Evolutionary conservation across 2,329 filamentous ascomycete genomes (phyloP), one percentile per base, ranked within the genome.

Genomic region (Hypoxylon sp.): DNA sequence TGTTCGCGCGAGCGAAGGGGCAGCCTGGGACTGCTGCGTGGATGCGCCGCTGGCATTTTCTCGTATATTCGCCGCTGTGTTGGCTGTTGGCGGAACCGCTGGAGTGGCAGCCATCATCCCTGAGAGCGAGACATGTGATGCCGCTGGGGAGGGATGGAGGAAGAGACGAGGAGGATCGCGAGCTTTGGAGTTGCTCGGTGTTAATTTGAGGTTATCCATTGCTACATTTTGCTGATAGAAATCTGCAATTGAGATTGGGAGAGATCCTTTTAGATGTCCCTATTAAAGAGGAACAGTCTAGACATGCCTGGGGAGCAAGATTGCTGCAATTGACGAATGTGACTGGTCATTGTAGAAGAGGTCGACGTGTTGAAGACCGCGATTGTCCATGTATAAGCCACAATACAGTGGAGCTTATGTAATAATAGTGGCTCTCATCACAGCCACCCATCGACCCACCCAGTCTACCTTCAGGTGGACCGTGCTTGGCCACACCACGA

Each of bases 111-210:
- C 76, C 56, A 81, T 77, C 52, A 81, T 80, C 29, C 84, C 83
- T 5, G 86, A 81, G 26, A 93, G 83, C 33, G 91, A 91, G 57
- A 87, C 86, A 82, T 89, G 88, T 37, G 91, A 92, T 65, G 91
- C 89, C 81, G 94, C 91, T 72, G 90, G 91, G 5, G 93, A 97
- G 14, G 93, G 92, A 44, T 92, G 92, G 63, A 94, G 87, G 80
- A 97, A 97, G 52, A 97, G 87, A 2, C 90, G 93, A 22, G 93
- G 93, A 53, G 86, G 85, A 39, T 86, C 85, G 60, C 85, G 83
- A 75, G 75, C 71, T 72, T 79, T 80, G n/a, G 79, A 76, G 26
- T 65, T 71, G 66, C 72, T 76, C 65, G 54, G 63, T 60, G 70
- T 75, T 44, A 67, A 54, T 68, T 72, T 75, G 61, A 74, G 72